Percentiles rank a stretch among this genome's conserved stretches.
phyloP scores from a whole-genome alignment of 306 rosid genomes.

The Vigna reflexopilosa region DNA sequence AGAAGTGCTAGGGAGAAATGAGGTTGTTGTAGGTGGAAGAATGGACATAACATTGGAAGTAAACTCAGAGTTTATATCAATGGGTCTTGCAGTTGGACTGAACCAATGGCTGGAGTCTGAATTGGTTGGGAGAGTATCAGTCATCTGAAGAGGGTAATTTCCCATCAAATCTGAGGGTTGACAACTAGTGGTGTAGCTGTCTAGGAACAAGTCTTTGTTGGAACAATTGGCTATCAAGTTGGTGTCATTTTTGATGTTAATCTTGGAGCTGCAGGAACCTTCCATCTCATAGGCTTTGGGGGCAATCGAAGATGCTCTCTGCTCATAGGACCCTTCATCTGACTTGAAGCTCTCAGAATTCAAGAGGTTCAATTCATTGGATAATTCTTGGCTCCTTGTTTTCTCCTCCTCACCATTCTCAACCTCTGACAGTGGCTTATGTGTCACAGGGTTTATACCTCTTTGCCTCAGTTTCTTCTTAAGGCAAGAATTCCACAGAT shows the following conservation, averaged over 20 bases:
- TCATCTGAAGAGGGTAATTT: constrained; percentile 55
- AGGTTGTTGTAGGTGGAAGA: constrained; percentile 49
- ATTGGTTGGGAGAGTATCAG: constrained; percentile 41
- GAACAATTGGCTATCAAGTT: constrained; percentile 39
- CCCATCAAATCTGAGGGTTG: constrained; percentile 55
- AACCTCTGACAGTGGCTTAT: constrained; percentile 65
- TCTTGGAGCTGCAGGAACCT: constrained; percentile 47
- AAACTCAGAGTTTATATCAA: constrained; percentile 55
- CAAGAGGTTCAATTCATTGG: constrained; percentile 54
- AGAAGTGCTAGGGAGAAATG: constrained; percentile 43
- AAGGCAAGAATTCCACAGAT: constrained; percentile 86
- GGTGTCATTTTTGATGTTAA: constrained; percentile 34
- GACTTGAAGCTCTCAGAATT: constrained; percentile 52
- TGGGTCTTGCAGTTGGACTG: constrained; percentile 46
- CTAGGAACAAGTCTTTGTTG: constrained; percentile 45
- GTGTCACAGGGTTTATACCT: constrained; percentile 90
- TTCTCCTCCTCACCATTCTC: constrained; percentile 51
- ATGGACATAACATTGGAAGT: constrained; percentile 48
- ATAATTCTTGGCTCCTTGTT: constrained; percentile 41
- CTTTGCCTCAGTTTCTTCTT: constrained; percentile 85
- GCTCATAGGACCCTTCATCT: constrained; percentile 52
- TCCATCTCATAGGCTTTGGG: constrained; percentile 45
- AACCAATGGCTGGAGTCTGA: constrained; percentile 56
- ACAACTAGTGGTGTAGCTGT: constrained; percentile 47
- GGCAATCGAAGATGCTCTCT: constrained; percentile 44